Evolutionary conservation across 306 rosid species (phyloP), one percentile per base, ranked within the genome.

Genomic region (Hippophae rhamnoides): DNA sequence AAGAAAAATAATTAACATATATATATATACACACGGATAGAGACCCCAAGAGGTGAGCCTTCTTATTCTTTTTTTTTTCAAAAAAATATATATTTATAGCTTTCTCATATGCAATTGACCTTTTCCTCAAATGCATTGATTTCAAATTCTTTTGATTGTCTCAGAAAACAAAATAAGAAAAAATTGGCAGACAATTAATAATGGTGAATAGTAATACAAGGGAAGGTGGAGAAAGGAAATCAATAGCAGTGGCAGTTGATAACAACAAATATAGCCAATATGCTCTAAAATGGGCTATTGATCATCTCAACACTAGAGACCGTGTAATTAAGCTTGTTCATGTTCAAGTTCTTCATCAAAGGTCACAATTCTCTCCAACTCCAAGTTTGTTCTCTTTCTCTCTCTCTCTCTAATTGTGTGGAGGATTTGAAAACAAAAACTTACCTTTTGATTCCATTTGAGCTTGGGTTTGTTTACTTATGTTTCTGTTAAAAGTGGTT

Each of bases 251-350:
- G 2, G 81, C 78, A 31, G 76, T 72, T 52, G 69, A 47, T 47
- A 52, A 60, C 10, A 62, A 64, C 54, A 66, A 61, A 60, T 13
- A 62, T 11, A 75, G 78, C 70, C 75, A 64, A 9, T 41, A 38
- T 58, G 78, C 80, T 13, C 40, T 71, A 46, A 71, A 44, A 68
- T 79, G 75, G 78, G 81, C 78, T 1, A 11, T 72, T 47, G 70
- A 75, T 0, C 27, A 60, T 45, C 61, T 71, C 54, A 41, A 38
- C 1, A 64, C 62, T 49, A 10, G 2, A 13, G 7, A n/a, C 43
- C 11, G 18, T 53, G 23, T 27, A 48, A 6, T 75, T 9, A 65
- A 18, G 44, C 78, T 79, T 26, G 42, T 75, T 47, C 75, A 79
- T 65, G 84, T 75, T 25, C 60, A 43, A 10, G 57, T 50, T 25